Evolutionary conservation across 257 asterid species (phyloP), one percentile per base, ranked within the genome.

Genomic region (Jacaranda copaia): DNA sequence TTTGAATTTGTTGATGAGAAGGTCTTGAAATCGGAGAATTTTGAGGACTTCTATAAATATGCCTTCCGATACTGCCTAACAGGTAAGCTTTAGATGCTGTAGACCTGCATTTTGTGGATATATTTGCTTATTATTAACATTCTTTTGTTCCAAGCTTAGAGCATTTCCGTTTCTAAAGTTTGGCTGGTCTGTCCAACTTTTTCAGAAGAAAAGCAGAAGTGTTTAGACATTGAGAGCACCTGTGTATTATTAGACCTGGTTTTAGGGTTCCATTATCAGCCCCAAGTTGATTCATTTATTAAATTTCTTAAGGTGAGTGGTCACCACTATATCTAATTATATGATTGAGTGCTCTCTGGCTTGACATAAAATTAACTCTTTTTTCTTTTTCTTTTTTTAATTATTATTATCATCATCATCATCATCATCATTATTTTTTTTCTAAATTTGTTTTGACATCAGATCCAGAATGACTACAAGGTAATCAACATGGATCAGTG

Each of bases 401-500:
- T 42, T 42, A 42, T 42, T 8, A 42, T 52, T 2, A 14, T 12
- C 13, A 12, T 52, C n/a, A n/a, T n/a, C n/a, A n/a, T n/a, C n/a
- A n/a, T n/a, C n/a, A n/a, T n/a, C n/a, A n/a, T n/a, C n/a, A n/a
- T n/a, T n/a, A n/a, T n/a, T n/a, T 25, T 55, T 3, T 43, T 45
- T 45, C 13, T 62, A 20, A 20, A 3, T 71, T 70, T 82, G 36
- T 70, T 76, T 59, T 74, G 53, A 20, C 74, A 45, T 80, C 92
- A 94, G 97, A 70, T 75, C 56, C 97, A 92, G 82, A 83, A 61
- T 15, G 98, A 92, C 68, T 92, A 92, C 90, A 92, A 89, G 87
- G 94, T 86, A 68, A 81, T 94, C 79, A 94, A 90, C 83, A 67
- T 89, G 96, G 98, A 94, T 85, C 98, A 94, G 78, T 94, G 98